phyloP scores from a whole-genome alignment of 371 early-diverging fungal species.

The Apophysomyces variabilis region DNA sequence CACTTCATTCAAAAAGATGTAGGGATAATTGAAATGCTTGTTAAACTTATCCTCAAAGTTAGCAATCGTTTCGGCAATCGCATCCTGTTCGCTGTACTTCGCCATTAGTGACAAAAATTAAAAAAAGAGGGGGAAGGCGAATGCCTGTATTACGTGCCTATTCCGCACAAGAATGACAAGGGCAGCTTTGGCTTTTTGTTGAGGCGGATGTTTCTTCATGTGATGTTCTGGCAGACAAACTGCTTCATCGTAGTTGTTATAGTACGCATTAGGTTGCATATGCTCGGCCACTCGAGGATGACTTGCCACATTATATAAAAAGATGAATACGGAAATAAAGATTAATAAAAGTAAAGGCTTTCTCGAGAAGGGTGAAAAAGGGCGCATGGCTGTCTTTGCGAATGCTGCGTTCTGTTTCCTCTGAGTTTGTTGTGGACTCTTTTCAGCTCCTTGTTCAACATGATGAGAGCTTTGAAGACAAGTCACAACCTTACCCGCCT shows the following conservation, averaged over 20 bases:
- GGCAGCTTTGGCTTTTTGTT: slow-evolving; percentile 52
- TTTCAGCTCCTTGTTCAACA: too few relatives aligned
- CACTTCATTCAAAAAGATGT: slow-evolving; percentile 53
- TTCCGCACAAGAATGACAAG: slow-evolving; percentile 54
- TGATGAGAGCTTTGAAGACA: too few relatives aligned
- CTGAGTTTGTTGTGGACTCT: too few relatives aligned
- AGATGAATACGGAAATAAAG: slow-evolving; percentile 36
- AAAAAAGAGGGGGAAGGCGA: neutral
- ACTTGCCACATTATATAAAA: slow-evolving; percentile 49
- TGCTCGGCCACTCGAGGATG: slow-evolving; percentile 44
- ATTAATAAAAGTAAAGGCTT: slow-evolving; percentile 38
- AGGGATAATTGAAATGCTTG: slow-evolving; percentile 54
- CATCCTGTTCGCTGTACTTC: slow-evolving; percentile 40
- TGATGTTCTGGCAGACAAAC: slow-evolving; percentile 51
- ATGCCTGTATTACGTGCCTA: slow-evolving; percentile 32
- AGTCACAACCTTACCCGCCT: too few relatives aligned
- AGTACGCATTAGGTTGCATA: slow-evolving; percentile 53
- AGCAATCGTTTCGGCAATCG: slow-evolving; percentile 41
- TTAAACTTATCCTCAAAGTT: slow-evolving; percentile 55
- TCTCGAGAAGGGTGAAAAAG: slow-evolving; percentile 38
- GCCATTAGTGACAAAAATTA: neutral
- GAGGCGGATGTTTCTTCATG: slow-evolving; percentile 40
- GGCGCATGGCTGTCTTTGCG: slow-evolving; percentile 25
- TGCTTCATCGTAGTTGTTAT: slow-evolving; percentile 47
- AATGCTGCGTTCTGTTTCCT: neutral